Evolutionary conservation across 2,329 filamentous ascomycete genomes (phyloP), one percentile per base, ranked within the genome.

Genomic region (Penicillium sp.): DNA sequence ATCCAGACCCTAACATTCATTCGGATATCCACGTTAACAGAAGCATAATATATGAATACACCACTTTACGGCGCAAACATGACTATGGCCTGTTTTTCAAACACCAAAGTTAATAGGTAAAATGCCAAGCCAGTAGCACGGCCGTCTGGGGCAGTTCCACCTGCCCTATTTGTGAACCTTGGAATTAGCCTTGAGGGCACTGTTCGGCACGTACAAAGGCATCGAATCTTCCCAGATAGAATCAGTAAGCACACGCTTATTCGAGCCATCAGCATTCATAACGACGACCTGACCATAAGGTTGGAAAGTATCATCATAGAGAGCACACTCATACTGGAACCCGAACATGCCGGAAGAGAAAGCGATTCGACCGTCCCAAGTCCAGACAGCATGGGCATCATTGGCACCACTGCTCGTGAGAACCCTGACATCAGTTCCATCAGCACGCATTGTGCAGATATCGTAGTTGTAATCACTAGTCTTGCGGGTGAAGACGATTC

Each of bases 381-480:
- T 64, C 70, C 72, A 75, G 0, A 73, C 68, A 0, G 72, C 71
- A 56, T 74, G 72, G 0, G 72, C 71, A 49, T 75, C 71, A 47
- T 75, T 59, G 15, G 55, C 44, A 32, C 43, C 38, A 42, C 53
- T 59, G 24, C 45, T 46, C 1, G 52, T 57, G 15, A 59, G n/a
- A 10, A 39, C 38, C 10, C 38, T 53, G 13, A 72, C 54, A 24
- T 69, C 68, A 0, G 63, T 66, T 3, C 72, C 70, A 51, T 75
- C 68, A 2, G 71, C 67, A 5, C 54, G 55, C 43, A 74, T 72
- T 1, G 71, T 75, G 52, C 62, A 70, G 22, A 74, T 59, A 40
- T 55, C 50, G 29, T 50, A 55, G 10, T 51, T 50, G 26, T 52
- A 6, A 46, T 37, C 34, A 22, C 19, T 37, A 6, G 34, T 33